phyloP scores from a whole-genome alignment of 2,329 filamentous ascomycete species.

The Lasiodiplodia theobromae region DNA sequence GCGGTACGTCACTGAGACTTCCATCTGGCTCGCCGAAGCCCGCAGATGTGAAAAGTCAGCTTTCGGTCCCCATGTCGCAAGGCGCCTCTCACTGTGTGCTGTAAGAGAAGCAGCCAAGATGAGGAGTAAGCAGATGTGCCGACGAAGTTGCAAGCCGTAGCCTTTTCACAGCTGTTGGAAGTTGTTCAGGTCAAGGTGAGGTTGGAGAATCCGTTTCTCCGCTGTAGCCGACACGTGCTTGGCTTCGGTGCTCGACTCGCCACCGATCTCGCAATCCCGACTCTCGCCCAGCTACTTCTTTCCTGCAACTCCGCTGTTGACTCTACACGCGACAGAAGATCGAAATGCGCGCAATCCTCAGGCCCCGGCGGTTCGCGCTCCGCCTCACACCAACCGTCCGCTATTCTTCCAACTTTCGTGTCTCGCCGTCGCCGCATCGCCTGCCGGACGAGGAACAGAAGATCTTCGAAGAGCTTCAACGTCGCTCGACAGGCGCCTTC shows the following conservation, averaged over 20 bases:
- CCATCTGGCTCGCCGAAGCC: not conserved
- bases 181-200: not conserved
- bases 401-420: constrained; percentile 34
- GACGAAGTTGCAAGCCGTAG: not conserved
- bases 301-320: not conserved
- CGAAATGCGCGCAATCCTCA: constrained; percentile 18
- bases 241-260: constrained; percentile 19
- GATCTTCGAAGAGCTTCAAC: constrained; percentile 86
- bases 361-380: constrained; percentile 6
- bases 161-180: too few relatives aligned
- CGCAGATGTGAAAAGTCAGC: not conserved
- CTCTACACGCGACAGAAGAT: not conserved
- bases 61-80: not conserved
- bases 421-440: constrained; percentile 77
- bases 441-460: constrained; percentile 89
- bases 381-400: constrained; percentile 23
- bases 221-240: constrained; percentile 12
- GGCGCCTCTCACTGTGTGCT: not conserved
- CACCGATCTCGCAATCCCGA: constrained; percentile 19
- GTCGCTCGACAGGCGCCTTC: constrained; percentile 76
- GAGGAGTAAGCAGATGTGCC: not conserved
- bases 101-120: not conserved
- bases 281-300: not conserved
- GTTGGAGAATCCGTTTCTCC: constrained; percentile 28
- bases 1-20: not conserved